Percentiles rank a stretch among this genome's conserved stretches.
phyloP scores from a whole-genome alignment of 2,329 filamentous ascomycete genomes.

The Aaosphaeria pasadenensis region DNA sequence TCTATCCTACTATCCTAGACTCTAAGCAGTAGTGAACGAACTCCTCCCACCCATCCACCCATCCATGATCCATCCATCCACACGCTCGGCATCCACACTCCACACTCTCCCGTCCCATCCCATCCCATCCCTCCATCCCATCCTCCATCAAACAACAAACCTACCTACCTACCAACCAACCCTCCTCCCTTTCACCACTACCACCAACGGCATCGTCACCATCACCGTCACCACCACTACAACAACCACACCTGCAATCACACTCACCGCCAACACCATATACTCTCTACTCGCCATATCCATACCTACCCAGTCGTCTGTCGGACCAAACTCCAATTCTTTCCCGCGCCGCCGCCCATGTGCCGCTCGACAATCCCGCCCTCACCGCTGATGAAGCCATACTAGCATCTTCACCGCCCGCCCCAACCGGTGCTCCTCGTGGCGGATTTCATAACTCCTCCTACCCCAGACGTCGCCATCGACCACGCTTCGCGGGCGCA shows the following conservation, averaged over 20 bases:
- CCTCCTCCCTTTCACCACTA: not conserved
- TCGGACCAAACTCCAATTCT: slow-evolving; percentile 1
- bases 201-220: slow-evolving; percentile 1
- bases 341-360: slow-evolving; percentile 12
- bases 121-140: not conserved
- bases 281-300: not conserved
- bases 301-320: not conserved
- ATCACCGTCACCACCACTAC: not conserved
- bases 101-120: not conserved
- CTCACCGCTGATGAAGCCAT: slow-evolving; percentile 37
- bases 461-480: slow-evolving; percentile 7
- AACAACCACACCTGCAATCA: not conserved
- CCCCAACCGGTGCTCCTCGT: slow-evolving; percentile 16
- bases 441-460: slow-evolving; percentile 25
- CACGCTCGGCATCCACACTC: too few relatives aligned
- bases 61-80: too few relatives aligned
- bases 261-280: not conserved
- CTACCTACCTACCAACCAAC: not conserved
- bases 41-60: too few relatives aligned
- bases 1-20: too few relatives aligned
- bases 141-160: not conserved
- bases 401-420: slow-evolving; percentile 16
- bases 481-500: slow-evolving; percentile 1
- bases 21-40: too few relatives aligned
- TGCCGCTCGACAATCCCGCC: slow-evolving; percentile 16